Evolutionary conservation across 208 protist genomes (phyloP), one percentile per base, ranked within the genome.

Genomic region (Leishmania turanica): DNA sequence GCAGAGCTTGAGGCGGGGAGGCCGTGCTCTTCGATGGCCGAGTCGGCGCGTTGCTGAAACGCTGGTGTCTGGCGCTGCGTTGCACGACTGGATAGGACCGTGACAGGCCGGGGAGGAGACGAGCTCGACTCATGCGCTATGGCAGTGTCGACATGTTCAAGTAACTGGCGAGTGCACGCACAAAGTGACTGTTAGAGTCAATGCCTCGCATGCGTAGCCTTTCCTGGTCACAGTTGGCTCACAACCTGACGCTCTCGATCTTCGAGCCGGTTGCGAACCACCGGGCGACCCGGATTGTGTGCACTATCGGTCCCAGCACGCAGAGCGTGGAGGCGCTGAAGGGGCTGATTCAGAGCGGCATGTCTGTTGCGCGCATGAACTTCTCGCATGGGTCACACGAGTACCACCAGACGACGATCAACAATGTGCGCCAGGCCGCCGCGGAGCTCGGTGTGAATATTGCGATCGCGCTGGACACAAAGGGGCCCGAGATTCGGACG

Each of bases 361-460:
- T 99, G 95, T 99, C 99, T 79, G 93, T 99, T 37, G 96, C 97
- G 27, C 93, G 99, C 78, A 96, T 99, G 89, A 99, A 99, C 92
- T 99, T 99, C 86, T 99, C 98, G 54, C 99, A 99, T 86, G 99
- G 99, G 64, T 94, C 89, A 54, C 92, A 99, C 83, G 98, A 99
- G 90, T 99, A 97, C 88, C 99, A 99, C 90, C 92, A 90, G 69
- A 84, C 79, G 60, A 98, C 98, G 13, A 98, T 99, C 82, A 91
- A 96, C 82, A 99, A 99, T 84, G 88, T 99, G 66, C 96, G 98
- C 75, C 75, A 94, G 77, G 93, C 95, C 2, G 93, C 96, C 15
- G 91, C 92, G n/a, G 92, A 97, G 74, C 89, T 97, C 45, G 96
- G 94, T 56, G 78, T 92, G 51, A 93, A 95, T 77, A 92, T 99